Conservation (phyloP, 2,329 filamentous ascomycete species). For the Fusarium azukiicola region DNA sequence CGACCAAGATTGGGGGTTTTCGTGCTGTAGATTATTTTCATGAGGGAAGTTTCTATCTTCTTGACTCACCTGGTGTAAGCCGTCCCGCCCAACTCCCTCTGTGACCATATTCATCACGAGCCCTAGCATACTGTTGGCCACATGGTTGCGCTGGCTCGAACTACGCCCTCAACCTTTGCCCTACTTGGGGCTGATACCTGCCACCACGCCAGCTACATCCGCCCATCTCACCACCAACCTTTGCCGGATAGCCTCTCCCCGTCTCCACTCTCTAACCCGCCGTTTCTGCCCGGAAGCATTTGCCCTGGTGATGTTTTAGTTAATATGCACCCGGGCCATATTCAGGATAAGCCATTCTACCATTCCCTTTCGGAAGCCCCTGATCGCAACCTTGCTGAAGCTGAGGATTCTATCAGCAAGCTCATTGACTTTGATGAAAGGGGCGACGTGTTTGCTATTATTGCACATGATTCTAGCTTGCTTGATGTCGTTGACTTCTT, state of each 20-base stretch:
- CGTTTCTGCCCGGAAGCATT: conserved; percentile 10
- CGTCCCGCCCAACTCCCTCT: too few species aligned
- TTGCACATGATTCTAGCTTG: conserved; percentile 25
- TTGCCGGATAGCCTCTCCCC: too few species aligned
- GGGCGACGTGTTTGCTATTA: conserved; percentile 15
- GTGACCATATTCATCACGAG: background rate
- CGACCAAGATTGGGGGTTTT: conserved; percentile 31
- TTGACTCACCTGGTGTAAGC: conserved; percentile 37
- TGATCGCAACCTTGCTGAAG: conserved; percentile 1
- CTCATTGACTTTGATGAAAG: conserved; percentile 17
- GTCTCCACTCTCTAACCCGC: conserved; percentile 14
- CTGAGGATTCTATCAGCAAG: conserved; percentile 15
- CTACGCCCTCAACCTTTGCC: conserved; percentile 17
- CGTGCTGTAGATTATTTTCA: conserved; percentile 38
- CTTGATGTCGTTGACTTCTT: conserved; percentile 22
- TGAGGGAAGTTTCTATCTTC: conserved; percentile 42
- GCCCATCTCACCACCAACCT: conserved; percentile 9
- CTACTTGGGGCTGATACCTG: conserved; percentile 20
- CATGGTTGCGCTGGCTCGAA: conserved; percentile 38
- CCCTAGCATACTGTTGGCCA: conserved; percentile 34
- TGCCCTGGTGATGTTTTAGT: conserved; percentile 15
- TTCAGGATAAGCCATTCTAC: conserved; percentile 16
- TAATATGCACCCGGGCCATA: conserved; percentile 5
- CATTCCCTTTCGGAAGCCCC: background rate
- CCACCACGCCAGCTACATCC: conserved; percentile 5